phyloP scores from a whole-genome alignment of 331 rosid genomes.

The Pyrus hybrid region DNA sequence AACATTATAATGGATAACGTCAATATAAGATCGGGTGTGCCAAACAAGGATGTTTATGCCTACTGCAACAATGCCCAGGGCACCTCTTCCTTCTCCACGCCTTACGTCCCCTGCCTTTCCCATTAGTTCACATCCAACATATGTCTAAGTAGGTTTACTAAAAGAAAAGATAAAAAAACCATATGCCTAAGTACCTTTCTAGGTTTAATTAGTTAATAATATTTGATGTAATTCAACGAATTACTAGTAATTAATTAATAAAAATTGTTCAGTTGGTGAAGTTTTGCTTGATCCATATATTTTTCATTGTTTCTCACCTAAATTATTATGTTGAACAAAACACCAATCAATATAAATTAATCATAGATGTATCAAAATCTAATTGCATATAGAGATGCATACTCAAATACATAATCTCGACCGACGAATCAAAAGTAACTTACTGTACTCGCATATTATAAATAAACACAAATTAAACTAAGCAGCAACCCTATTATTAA shows the following conservation, averaged over 20 bases:
- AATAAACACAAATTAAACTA: background rate
- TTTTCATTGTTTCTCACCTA: no score
- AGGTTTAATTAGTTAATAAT: no score
- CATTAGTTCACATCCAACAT: background rate
- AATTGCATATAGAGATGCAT: background rate
- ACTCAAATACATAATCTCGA: background rate
- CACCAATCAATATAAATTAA: background rate
- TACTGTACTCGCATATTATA: background rate
- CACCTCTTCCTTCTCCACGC: background rate
- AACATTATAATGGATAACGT: conserved; percentile 16
- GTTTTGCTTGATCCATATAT: no score
- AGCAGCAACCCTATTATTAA: background rate
- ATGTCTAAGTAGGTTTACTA: no score
- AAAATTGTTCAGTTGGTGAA: no score
- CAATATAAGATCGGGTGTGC: background rate
- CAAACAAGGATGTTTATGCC: background rate
- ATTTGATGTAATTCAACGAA: no score
- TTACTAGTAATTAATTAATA: no score
- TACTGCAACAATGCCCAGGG: conserved; percentile 30
- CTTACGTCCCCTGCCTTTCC: conserved; percentile 24
- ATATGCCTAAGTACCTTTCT: no score
- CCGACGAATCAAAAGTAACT: background rate
- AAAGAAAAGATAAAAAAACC: no score
- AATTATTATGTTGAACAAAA: background rate
- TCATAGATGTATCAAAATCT: background rate